phyloP scores from a whole-genome alignment of 1,284 basidiomycete genomes.

The Malassezia japonica region DNA sequence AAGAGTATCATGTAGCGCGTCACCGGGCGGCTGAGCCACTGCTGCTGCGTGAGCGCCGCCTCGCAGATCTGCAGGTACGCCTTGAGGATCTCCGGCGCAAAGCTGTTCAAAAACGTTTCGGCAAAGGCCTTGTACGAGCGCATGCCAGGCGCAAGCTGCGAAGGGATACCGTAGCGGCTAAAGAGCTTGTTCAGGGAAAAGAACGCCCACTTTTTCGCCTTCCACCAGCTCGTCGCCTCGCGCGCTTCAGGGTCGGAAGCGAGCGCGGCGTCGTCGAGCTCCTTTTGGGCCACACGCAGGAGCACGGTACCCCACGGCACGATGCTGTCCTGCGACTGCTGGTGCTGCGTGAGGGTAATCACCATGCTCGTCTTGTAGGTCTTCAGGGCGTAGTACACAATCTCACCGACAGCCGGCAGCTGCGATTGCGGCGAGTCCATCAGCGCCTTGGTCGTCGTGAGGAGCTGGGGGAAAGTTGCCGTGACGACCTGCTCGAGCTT shows the following conservation, averaged over 20 bases:
- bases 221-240: conserved; percentile 37
- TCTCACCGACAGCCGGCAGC: conserved; percentile 33
- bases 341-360: conserved; percentile 33
- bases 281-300: conserved; percentile 37
- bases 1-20: conserved; percentile 37
- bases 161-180: conserved; percentile 41
- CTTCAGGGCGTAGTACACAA: conserved; percentile 43
- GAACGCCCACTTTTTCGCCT: conserved; percentile 48
- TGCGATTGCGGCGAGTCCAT: conserved; percentile 30
- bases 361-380: conserved; percentile 44
- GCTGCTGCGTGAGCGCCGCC: conserved; percentile 20
- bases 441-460: conserved; percentile 28
- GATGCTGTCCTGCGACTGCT: conserved; percentile 41
- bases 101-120: conserved; percentile 36
- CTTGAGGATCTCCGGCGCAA: conserved; percentile 47
- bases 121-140: conserved; percentile 45
- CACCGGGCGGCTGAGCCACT: conserved; percentile 38
- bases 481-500: conserved; percentile 37
- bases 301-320: conserved; percentile 44
- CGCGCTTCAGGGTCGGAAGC: conserved; percentile 14
- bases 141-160: conserved; percentile 40
- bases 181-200: conserved; percentile 47
- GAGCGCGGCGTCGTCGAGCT: conserved; percentile 24
- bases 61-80: conserved; percentile 41
- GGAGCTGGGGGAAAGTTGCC: conserved; percentile 34